Conservation (phyloP, 257 asterid species). For the Verbascum thapsus region DNA sequence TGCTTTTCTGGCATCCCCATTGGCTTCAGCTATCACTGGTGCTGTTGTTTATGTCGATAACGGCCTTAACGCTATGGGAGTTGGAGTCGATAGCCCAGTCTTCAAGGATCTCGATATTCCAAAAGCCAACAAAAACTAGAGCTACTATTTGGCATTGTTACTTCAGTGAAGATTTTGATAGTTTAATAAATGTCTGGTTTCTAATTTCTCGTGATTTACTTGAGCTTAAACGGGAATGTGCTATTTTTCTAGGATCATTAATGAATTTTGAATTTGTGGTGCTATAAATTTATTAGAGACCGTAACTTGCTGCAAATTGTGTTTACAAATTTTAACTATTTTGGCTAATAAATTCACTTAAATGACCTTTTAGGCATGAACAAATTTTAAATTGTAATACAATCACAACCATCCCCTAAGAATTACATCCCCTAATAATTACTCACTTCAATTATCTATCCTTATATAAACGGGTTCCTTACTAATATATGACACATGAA, state of each 20-base stretch:
- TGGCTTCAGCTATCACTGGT: slow-evolving; percentile 78
- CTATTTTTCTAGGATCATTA: slow-evolving; percentile 12
- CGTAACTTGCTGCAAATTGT: too few relatives aligned
- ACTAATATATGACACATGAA: too few relatives aligned
- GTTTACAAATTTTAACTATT: too few relatives aligned
- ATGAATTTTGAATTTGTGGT: slow-evolving; percentile 4
- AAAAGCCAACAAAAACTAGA: slow-evolving; percentile 44
- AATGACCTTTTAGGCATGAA: too few relatives aligned
- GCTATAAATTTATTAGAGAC: not conserved
- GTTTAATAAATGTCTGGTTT: slow-evolving; percentile 28
- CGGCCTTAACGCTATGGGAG: slow-evolving; percentile 77
- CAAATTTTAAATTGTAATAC: too few relatives aligned
- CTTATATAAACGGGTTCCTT: too few relatives aligned
- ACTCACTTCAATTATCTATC: too few relatives aligned
- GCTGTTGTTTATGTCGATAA: slow-evolving; percentile 64
- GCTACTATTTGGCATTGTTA: not conserved
- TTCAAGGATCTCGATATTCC: slow-evolving; percentile 65
- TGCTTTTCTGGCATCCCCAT: slow-evolving; percentile 65
- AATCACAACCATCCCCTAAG: too few relatives aligned
- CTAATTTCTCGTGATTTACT: slow-evolving; percentile 19
- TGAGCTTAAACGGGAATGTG: not conserved
- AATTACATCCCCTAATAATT: too few relatives aligned
- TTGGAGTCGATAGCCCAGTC: slow-evolving; percentile 70
- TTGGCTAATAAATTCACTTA: too few relatives aligned
- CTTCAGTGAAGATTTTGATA: slow-evolving; percentile 21